Conservation (phyloP, 148 eudicot species). For the Dysphania ambrosioides region DNA sequence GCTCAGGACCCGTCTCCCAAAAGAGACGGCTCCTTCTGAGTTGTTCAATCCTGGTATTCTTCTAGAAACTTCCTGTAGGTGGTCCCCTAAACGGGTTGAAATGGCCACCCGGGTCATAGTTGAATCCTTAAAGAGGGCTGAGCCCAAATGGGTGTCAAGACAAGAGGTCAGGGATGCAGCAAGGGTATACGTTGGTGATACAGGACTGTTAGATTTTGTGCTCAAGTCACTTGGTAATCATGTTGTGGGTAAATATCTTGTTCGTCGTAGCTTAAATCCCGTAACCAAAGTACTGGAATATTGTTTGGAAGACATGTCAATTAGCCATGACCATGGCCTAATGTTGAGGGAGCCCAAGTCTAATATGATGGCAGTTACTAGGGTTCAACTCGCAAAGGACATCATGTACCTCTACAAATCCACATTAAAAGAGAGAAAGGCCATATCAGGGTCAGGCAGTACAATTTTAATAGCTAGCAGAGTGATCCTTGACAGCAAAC, state of each 20-base stretch:
- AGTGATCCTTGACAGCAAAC: slow-evolving; percentile 74
- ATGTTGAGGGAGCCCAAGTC: slow-evolving; percentile 35
- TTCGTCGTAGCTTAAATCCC: slow-evolving; percentile 83
- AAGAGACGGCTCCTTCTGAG: slow-evolving; percentile 36
- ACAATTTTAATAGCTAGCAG: slow-evolving; percentile 69
- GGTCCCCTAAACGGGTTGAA: slow-evolving; percentile 91
- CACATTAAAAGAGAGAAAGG: slow-evolving; percentile 46
- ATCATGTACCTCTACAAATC: slow-evolving; percentile 47
- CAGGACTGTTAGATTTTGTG: slow-evolving; percentile 89
- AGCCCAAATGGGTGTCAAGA: slow-evolving; percentile 80
- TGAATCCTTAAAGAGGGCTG: slow-evolving; percentile 68
- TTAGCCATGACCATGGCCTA: slow-evolving; percentile 43
- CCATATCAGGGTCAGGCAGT: slow-evolving; percentile 31
- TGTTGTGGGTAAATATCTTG: slow-evolving; percentile 82
- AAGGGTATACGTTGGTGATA: slow-evolving; percentile 89
- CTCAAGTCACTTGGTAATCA: slow-evolving; percentile 91
- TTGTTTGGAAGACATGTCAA: slow-evolving; percentile 75
- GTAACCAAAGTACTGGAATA: slow-evolving; percentile 92
- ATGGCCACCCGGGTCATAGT: slow-evolving; percentile 94
- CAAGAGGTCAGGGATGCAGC: slow-evolving; percentile 88
- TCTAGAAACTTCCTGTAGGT: slow-evolving; percentile 68
- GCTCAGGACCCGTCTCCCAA: slow-evolving; percentile 59
- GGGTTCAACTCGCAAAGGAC: slow-evolving; percentile 69
- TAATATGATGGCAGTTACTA: slow-evolving; percentile 36
- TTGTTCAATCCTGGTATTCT: slow-evolving; percentile 47